Conservation (phyloP, 176 grass and related monocot genomes). For the Ananas comosus region DNA sequence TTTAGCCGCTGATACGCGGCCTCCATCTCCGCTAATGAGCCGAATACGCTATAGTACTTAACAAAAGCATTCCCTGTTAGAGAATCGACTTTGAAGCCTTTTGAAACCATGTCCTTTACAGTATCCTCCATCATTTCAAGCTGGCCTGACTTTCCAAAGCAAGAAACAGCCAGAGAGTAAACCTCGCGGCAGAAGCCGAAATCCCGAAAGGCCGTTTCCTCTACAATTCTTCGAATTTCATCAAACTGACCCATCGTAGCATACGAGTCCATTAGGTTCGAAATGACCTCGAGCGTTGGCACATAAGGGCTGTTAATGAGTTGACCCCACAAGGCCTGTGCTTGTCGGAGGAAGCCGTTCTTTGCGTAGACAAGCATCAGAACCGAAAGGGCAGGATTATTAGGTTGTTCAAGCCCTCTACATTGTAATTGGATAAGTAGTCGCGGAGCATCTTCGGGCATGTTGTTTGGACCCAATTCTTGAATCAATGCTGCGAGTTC, state of each 20-base stretch:
- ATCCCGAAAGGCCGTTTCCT: conserved; percentile 36
- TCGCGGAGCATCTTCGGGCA: background rate
- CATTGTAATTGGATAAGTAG: background rate
- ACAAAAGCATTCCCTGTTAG: conserved; percentile 60
- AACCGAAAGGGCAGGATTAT: conserved; percentile 1
- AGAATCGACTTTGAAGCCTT: conserved; percentile 44
- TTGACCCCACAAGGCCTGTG: conserved; percentile 57
- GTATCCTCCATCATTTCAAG: conserved; percentile 19
- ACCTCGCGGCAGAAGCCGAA: conserved; percentile 16
- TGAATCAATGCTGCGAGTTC: background rate
- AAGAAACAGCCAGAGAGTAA: conserved; percentile 57
- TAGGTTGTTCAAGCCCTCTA: background rate
- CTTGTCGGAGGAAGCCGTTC: conserved; percentile 47
- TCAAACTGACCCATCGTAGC: conserved; percentile 35
- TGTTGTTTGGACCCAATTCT: background rate
- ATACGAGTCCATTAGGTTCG: conserved; percentile 50
- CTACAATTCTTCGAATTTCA: conserved; percentile 37
- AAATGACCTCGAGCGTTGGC: conserved; percentile 22
- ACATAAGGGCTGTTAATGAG: conserved; percentile 62
- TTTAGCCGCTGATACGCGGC: conserved; percentile 49
- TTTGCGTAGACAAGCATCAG: conserved; percentile 59
- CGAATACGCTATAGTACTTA: conserved; percentile 44
- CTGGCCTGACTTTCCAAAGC: conserved; percentile 51
- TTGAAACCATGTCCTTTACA: conserved; percentile 34
- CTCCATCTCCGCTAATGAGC: conserved; percentile 73